Percentiles rank a stretch among this genome's conserved stretches.
Conservation (phyloP, 2,329 filamentous ascomycete species). For the Aspergillus vadensis region DNA sequence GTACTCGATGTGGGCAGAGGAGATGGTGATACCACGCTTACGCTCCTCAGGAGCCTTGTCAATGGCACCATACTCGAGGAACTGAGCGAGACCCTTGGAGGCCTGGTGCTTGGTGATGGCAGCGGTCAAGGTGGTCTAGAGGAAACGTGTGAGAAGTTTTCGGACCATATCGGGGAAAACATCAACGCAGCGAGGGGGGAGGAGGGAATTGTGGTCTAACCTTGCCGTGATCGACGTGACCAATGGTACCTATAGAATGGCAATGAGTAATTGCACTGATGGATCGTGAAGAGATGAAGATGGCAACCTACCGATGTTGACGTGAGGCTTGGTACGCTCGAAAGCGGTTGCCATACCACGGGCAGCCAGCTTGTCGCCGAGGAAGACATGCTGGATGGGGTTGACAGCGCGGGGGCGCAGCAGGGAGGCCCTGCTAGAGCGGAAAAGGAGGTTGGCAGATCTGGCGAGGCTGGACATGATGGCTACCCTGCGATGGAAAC, state of each 20-base stretch:
- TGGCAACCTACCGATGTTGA: slow-evolving; percentile 81
- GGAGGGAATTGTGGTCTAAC: slow-evolving; percentile 51
- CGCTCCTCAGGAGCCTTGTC: slow-evolving; percentile 99
- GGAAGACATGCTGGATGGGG: slow-evolving; percentile 67
- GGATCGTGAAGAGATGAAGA: background rate
- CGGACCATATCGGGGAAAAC: slow-evolving; percentile 9
- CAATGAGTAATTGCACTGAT: background rate
- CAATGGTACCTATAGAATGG: slow-evolving; percentile 75
- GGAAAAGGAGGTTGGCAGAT: slow-evolving; percentile 75
- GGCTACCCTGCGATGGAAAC: slow-evolving; percentile 39
- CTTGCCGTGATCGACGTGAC: slow-evolving; percentile 99
- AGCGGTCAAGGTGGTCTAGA: slow-evolving; percentile 91
- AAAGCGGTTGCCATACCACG: slow-evolving; percentile 67
- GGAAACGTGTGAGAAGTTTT: slow-evolving; percentile 20
- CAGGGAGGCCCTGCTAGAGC: slow-evolving; percentile 76
- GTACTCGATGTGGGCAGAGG: slow-evolving; percentile 98
- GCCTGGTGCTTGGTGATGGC: slow-evolving; percentile 98
- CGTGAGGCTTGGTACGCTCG: slow-evolving; percentile 92
- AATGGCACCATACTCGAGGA: slow-evolving; percentile 96
- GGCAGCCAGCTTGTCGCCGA: slow-evolving; percentile 46
- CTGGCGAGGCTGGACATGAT: slow-evolving; percentile 81
- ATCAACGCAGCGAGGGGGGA: slow-evolving; percentile 1
- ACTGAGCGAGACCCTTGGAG: slow-evolving; percentile 89
- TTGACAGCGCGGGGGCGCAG: slow-evolving; percentile 68
- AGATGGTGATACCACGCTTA: slow-evolving; percentile 99